Percentiles rank a stretch among this genome's conserved stretches.
Evolutionary conservation across 1,284 basidiomycete genomes (phyloP).

Genomic region (Tilletia caries): DNA sequence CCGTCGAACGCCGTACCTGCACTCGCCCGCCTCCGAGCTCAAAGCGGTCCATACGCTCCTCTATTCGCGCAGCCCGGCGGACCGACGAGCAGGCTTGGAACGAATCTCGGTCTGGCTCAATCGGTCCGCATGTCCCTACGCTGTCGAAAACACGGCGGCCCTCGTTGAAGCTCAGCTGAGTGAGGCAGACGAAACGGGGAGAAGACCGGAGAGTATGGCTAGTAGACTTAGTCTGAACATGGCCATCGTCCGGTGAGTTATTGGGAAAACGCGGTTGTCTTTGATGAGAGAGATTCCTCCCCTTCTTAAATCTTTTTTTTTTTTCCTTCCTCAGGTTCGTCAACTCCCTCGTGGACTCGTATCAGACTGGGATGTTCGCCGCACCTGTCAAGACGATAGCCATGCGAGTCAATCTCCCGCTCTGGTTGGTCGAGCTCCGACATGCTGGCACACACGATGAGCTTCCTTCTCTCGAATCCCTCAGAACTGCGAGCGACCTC

Average conservation of each 20-base stretch:
- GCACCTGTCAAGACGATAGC: slow-evolving; percentile 86
- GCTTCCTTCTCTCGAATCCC: slow-evolving; percentile 75
- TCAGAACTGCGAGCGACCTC: slow-evolving; percentile 67
- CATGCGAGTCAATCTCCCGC: slow-evolving; percentile 75
- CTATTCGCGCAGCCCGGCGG: slow-evolving; percentile 20
- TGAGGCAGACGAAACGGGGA: slow-evolving; percentile 23
- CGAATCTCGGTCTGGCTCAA: slow-evolving; percentile 46
- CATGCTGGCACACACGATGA: slow-evolving; percentile 96
- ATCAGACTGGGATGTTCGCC: slow-evolving; percentile 74
- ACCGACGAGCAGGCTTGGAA: slow-evolving; percentile 24
- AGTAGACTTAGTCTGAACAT: slow-evolving; percentile 6
- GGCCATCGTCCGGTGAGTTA: slow-evolving; percentile 8
- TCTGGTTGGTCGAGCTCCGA: slow-evolving; percentile 86
- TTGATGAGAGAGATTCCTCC: not conserved
- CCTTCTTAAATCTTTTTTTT: slow-evolving; percentile 13
- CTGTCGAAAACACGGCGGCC: slow-evolving; percentile 45
- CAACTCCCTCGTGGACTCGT: slow-evolving; percentile 77
- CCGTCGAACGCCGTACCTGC: slow-evolving; percentile 30
- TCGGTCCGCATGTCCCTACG: slow-evolving; percentile 43
- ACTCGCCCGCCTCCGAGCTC: slow-evolving; percentile 28
- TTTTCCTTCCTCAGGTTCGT: slow-evolving; percentile 62
- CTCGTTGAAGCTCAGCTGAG: slow-evolving; percentile 38
- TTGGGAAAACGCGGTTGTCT: not conserved
- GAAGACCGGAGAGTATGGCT: not conserved
- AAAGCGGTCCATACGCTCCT: slow-evolving; percentile 30